Evolutionary conservation across 1,284 basidiomycete species (phyloP).

Genomic region (Moniliophthora roreri): DNA sequence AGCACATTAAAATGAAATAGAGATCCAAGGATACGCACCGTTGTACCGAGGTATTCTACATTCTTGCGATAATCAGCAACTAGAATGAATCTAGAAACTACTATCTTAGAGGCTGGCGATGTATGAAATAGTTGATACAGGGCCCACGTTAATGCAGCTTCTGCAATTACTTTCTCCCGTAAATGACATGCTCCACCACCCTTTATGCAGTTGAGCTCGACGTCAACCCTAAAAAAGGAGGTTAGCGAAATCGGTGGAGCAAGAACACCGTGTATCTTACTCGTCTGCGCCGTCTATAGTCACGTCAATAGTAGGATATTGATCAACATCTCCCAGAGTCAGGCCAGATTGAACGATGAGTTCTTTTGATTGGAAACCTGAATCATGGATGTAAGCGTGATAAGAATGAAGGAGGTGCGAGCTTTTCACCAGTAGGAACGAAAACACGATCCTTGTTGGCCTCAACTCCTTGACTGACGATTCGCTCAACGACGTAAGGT

Average conservation of each 20-base stretch:
- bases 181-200: conserved; percentile 97
- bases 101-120: conserved; percentile 1
- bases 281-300: conserved; percentile 98
- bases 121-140: background rate
- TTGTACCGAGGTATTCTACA: conserved; percentile 78
- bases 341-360: conserved; percentile 86
- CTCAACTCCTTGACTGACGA: conserved; percentile 80
- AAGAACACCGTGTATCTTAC: conserved; percentile 45
- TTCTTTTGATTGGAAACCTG: conserved; percentile 95
- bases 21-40: conserved; percentile 48
- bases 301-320: conserved; percentile 89
- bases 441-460: conserved; percentile 84
- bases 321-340: conserved; percentile 88
- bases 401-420: background rate
- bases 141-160: conserved; percentile 84
- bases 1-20: background rate
- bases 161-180: conserved; percentile 95
- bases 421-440: conserved; percentile 76
- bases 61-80: conserved; percentile 98
- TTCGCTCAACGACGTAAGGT: conserved; percentile 95
- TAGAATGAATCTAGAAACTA: conserved; percentile 73
- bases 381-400: conserved; percentile 3
- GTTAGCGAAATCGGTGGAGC: background rate
- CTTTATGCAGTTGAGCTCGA: conserved; percentile 91
- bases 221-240: conserved; percentile 69